These are phyloP conservation scores for Plectosphaerella sp. DNA, from an alignment of 2,329 filamentous ascomycete genomes.

Conservation along the genomic window DNA sequence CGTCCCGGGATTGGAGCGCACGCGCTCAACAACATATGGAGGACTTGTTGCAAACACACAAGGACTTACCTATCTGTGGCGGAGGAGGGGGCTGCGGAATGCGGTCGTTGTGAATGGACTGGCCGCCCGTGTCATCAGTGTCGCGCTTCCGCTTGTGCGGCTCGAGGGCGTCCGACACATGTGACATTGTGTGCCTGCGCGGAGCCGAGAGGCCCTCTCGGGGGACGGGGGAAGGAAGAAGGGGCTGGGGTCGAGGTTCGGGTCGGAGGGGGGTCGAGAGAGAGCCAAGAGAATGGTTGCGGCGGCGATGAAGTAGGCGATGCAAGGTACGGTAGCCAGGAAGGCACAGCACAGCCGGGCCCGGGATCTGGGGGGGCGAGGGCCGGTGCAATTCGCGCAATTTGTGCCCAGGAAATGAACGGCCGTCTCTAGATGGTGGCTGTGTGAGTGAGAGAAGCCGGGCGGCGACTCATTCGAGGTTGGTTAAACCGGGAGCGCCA, in stretches of 20 bases:
- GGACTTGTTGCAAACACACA: not conserved
- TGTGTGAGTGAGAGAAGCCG: not conserved
- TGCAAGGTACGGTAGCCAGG: not conserved
- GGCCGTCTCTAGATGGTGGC: not conserved
- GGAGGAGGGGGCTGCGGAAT: slow-evolving; percentile 36
- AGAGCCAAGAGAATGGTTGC: slow-evolving; percentile 8
- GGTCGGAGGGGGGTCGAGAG: slow-evolving; percentile 3
- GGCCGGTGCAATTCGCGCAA: not conserved
- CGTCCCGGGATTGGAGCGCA: not conserved
- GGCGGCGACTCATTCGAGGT: no score
- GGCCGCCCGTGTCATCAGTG: slow-evolving; percentile 36
- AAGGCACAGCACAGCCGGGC: no score
- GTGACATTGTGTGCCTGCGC: slow-evolving; percentile 31
- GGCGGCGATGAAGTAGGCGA: slow-evolving; percentile 2
- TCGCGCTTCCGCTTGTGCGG: slow-evolving; percentile 45
- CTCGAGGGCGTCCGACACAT: slow-evolving; percentile 31
- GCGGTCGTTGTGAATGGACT: slow-evolving; percentile 29
- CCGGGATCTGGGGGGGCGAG: not conserved
- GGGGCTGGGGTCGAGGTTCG: not conserved
- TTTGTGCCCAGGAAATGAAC: not conserved
- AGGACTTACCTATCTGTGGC: slow-evolving; percentile 40
- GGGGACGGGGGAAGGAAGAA: not conserved
- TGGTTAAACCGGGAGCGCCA: no score
- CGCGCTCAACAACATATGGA: no score
- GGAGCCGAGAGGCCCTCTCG: not conserved